Evolutionary conservation across 495 filamentous ascomycete species (phyloP).

Genomic region (Hyaloscypha hepaticicola): DNA sequence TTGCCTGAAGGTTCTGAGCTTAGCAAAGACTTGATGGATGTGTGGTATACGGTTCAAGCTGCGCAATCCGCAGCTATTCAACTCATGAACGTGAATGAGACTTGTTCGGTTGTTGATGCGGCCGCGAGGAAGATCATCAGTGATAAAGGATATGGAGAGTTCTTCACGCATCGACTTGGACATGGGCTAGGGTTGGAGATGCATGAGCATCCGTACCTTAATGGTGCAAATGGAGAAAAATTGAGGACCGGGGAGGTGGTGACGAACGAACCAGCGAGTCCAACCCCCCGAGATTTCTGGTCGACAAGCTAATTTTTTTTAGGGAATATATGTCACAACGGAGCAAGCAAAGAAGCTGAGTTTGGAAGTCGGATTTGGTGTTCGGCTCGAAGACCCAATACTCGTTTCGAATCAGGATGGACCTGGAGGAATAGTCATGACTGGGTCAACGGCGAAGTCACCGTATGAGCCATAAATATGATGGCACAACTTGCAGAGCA

Average conservation of each 20-base stretch:
- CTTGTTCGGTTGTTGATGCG: conserved; percentile 30
- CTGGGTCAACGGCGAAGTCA: conserved; percentile 28
- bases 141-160: conserved; percentile 29
- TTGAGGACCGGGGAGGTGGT: conserved; percentile 31
- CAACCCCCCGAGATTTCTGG: background rate
- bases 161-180: conserved; percentile 33
- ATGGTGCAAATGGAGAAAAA: conserved; percentile 33
- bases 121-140: conserved; percentile 27
- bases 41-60: conserved; percentile 30
- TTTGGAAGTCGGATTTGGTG: conserved; percentile 30
- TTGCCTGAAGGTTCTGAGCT: conserved; percentile 23
- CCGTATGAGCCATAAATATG: conserved; percentile 16
- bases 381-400: conserved; percentile 34
- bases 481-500: background rate
- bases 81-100: conserved; percentile 26
- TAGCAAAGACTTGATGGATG: conserved; percentile 28
- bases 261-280: conserved; percentile 34
- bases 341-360: conserved; percentile 28
- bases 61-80: conserved; percentile 28
- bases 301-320: background rate
- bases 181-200: conserved; percentile 34
- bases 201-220: conserved; percentile 36
- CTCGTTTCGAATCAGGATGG: conserved; percentile 23
- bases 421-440: conserved; percentile 30
- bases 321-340: conserved; percentile 35